Base-by-base conservation (phyloP, 2,329 filamentous ascomycete genomes). In the Endoconidiophora polonica region DNA sequence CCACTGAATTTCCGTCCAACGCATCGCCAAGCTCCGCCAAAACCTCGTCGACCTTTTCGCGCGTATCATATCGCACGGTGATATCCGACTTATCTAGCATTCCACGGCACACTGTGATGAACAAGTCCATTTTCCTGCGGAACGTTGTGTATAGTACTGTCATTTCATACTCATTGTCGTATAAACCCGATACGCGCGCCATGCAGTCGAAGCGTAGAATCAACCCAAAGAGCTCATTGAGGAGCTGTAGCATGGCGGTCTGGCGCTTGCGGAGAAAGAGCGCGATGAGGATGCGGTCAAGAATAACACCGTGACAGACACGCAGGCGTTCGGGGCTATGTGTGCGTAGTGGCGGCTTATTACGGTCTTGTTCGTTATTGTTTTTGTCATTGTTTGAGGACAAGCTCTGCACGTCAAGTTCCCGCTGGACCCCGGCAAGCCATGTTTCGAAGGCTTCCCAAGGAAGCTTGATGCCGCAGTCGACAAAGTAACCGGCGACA, bases 401-500 rank as follows among this genome's bases (percentile, higher is more conserved):
- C 10, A 10, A 68, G 37, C 38, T 20, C 1, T 68, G 67, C 1
- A 58, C 63, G 12, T 66, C 64, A 0, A 90, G 65, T 16, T 70
- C 68, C 2, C 58, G 59, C 61, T 90, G 74, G 12, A 91, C 70
- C 6, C 66, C 68, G 23, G 77, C 68, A 0, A 95, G 67, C 56
- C 77, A 81, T 0, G 60, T 59, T 45, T 83, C 76, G 54, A 95
- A 90, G 0, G 68, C 66, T 20, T 66, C 67, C 88, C 90, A 96
- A 0, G 81, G 77, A 14, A 73, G 70, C 5, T 74, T 73, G 46
- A 96, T 79, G 1, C 82, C 87, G 0, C 78, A 74, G 52, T 90
- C 84, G 55, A 93, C 81, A 57, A 88, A 83, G 59, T 95, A 91
- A 1, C 79, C 74, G 38, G 79, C 75, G 0, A 95, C 63, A 7